Evolutionary conservation across 225 moss, liverwort and hornwort genomes (phyloP), one percentile per base, ranked within the genome.

Genomic region (Sphagnum tenellum): DNA sequence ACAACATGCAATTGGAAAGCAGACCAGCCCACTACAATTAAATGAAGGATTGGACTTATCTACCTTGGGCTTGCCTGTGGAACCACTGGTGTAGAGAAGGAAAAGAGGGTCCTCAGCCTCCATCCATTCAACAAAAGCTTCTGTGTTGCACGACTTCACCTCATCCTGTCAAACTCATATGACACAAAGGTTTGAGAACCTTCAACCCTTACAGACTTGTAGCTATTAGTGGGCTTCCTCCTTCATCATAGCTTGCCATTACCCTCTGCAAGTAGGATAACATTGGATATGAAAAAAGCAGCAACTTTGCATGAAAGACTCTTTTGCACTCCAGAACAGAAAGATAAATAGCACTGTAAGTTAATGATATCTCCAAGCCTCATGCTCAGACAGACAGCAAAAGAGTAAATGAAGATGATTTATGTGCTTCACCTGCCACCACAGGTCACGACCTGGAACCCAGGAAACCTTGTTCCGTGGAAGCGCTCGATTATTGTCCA

Each of bases 21-120:
- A 47, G 45, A 46, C 3, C 45, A 29, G 61, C 10, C 12, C 47
- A 44, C 13, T 45, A 10, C 46, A 61, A 61, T 9, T 13, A 0
- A 9, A 59, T 44, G 44, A 9, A 60, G 12, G 3, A 60, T 12
- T 12, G 29, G 29, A 29, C 29, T 29, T 29, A 49, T 50, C 64
- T 14, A 82, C 81, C 78, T 82, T 82, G 5, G 81, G 81, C 57
- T 72, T 47, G 46, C 81, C 81, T 44, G 81, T 82, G 11, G 81
- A 82, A 48, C 81, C 81, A 54, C 78, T 82, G 1, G 79, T 82
- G 62, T 82, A 78, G 3, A 79, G 73, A 73, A 82, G 73, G 70
- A 76, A 78, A 29, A 78, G 79, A 59, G 78, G 73, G 47, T 82
- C 81, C 66, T 82, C 81, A 61, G 81, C 81, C 61, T 78, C 81